Conservation (phyloP, 306 rosid species). For the Gastrolobium bilobum region DNA sequence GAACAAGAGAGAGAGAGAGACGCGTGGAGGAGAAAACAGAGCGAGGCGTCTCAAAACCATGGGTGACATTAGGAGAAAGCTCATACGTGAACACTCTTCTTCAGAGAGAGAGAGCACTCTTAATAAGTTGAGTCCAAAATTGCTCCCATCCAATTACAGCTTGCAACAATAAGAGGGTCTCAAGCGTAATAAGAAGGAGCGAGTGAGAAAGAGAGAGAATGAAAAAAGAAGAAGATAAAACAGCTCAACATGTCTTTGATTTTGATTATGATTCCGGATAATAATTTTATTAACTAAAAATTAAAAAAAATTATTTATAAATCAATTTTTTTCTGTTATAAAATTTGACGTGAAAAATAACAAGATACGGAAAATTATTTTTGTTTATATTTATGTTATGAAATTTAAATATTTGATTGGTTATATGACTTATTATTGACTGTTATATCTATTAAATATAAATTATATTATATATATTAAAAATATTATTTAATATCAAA, state of each 20-base stretch:
- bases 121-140: conserved; percentile 54
- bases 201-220: neutral
- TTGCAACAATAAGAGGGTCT: conserved; percentile 51
- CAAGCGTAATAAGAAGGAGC: conserved; percentile 40
- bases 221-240: conserved; percentile 23
- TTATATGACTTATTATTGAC: too few species aligned
- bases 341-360: too few species aligned
- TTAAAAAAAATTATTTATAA: too few species aligned
- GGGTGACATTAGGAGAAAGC: conserved; percentile 62
- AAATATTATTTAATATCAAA: too few species aligned
- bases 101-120: neutral
- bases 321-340: too few species aligned
- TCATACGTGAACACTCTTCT: conserved; percentile 26
- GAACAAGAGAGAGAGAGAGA: conserved; percentile 45
- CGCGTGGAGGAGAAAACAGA: conserved; percentile 64
- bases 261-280: conserved; percentile 34
- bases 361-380: too few species aligned
- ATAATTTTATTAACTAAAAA: too few species aligned
- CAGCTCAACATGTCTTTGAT: conserved; percentile 76
- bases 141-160: conserved; percentile 70
- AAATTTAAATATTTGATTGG: too few species aligned
- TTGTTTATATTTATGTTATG: too few species aligned
- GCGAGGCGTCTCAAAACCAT: conserved; percentile 59
- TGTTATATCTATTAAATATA: too few species aligned
- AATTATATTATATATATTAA: too few species aligned